These are phyloP conservation scores for Periconia digitata DNA, from an alignment of 2,329 filamentous ascomycete genomes.

Conservation along the genomic window DNA sequence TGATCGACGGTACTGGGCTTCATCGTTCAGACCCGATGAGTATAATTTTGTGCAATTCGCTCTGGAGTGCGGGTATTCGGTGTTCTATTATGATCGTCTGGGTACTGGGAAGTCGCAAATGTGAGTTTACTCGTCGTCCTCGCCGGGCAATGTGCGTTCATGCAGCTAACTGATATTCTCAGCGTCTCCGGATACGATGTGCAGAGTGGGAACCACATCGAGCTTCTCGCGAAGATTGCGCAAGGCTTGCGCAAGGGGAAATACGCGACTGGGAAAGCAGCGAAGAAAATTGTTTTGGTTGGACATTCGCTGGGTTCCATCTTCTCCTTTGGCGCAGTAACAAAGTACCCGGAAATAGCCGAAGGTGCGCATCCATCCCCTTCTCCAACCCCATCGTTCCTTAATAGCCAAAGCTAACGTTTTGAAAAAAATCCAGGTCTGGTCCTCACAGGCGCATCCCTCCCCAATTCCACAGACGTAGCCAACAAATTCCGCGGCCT, in stretches of 20 bases:
- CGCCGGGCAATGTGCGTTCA: constrained; percentile 8
- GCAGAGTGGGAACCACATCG: constrained; percentile 17
- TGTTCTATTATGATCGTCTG: constrained; percentile 42
- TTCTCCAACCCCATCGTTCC: too few relatives aligned
- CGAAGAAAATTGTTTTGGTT: constrained; percentile 13
- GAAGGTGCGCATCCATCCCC: too few relatives aligned
- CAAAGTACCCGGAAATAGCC: background rate
- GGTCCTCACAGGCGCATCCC: background rate
- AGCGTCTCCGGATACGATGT: constrained; percentile 20
- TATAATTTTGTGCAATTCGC: constrained; percentile 40
- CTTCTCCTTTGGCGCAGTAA: background rate
- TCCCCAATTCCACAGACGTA: too few relatives aligned
- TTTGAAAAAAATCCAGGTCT: too few relatives aligned
- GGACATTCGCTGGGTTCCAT: constrained; percentile 9
- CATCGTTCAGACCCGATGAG: constrained; percentile 18
- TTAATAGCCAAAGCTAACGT: too few relatives aligned
- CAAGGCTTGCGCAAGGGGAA: constrained; percentile 16
- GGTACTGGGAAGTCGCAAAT: constrained; percentile 23
- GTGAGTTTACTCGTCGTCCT: too few relatives aligned
- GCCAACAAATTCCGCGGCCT: background rate
- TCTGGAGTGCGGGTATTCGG: constrained; percentile 33
- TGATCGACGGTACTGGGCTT: constrained; percentile 39
- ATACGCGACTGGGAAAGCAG: constrained; percentile 13
- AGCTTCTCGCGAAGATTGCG: constrained; percentile 18
- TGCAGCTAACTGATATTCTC: too few relatives aligned